Conservation (phyloP, 2,329 filamentous ascomycete genomes). For the Trichoderma asperellum region DNA sequence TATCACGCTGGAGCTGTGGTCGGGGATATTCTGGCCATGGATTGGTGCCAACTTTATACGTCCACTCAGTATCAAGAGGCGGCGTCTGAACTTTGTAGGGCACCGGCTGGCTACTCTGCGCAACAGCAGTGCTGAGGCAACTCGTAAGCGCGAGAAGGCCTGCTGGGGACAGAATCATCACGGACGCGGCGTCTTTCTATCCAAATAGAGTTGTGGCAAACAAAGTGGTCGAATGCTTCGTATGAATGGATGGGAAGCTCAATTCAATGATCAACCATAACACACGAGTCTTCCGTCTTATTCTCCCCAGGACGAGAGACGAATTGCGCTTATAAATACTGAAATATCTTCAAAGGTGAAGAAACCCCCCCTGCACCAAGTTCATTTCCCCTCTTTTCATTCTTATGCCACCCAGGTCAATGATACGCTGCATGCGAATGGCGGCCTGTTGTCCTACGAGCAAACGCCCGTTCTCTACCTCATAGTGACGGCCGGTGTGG, state of each 20-base stretch:
- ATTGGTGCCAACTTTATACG: slow-evolving; percentile 53
- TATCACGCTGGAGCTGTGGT: slow-evolving; percentile 56
- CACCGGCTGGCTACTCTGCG: slow-evolving; percentile 23
- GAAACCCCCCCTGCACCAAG: neutral
- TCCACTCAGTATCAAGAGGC: slow-evolving; percentile 57
- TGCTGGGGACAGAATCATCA: slow-evolving; percentile 3
- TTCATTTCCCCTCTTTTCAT: slow-evolving; percentile 14
- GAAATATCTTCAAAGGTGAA: neutral
- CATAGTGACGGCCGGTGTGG: slow-evolving; percentile 15
- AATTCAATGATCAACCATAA: neutral
- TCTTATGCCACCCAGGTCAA: neutral
- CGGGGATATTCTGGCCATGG: slow-evolving; percentile 64
- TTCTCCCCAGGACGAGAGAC: neutral
- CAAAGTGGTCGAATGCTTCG: neutral
- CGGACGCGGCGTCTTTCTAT: neutral
- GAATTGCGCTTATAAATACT: neutral
- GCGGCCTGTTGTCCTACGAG: slow-evolving; percentile 11
- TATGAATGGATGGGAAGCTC: slow-evolving; percentile 2
- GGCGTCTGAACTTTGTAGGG: slow-evolving; percentile 46
- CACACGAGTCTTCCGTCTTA: neutral
- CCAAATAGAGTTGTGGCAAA: neutral
- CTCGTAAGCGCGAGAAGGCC: slow-evolving; percentile 9
- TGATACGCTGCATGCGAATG: slow-evolving; percentile 24
- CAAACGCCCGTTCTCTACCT: neutral
- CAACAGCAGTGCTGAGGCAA: neutral